These are phyloP conservation scores for Metschnikowia henanensis DNA, from an alignment of 805 yeast species.

Conservation along the genomic window DNA sequence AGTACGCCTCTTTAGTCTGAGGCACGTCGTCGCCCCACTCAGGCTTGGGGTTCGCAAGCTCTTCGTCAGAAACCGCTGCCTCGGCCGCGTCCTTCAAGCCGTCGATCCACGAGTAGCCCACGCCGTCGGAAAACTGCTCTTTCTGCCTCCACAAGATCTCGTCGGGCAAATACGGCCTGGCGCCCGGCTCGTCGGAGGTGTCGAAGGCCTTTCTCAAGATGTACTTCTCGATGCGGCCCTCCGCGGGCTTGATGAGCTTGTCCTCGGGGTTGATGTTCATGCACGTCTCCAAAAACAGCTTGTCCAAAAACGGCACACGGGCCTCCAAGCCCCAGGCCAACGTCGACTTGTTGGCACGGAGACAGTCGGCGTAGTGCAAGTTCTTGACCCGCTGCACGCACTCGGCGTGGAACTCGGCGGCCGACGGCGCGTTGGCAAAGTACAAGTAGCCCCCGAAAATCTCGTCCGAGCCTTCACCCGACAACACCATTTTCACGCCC, in stretches of 20 bases:
- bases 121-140: constrained; percentile 99
- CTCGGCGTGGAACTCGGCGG: constrained; percentile 92
- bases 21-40: constrained; percentile 97
- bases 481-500: constrained; percentile 98
- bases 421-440: constrained; percentile 94
- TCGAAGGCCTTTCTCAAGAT: constrained; percentile 97
- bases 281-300: constrained; percentile 83
- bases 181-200: constrained; percentile 76
- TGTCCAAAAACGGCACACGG: constrained; percentile 98
- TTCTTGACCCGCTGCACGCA: constrained; percentile 95
- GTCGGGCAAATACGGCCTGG: constrained; percentile 86
- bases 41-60: constrained; percentile 85
- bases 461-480: constrained; percentile 99
- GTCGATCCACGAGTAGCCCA: constrained; percentile 99
- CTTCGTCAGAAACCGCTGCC: constrained; percentile 81
- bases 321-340: constrained; percentile 99
- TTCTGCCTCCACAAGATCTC: constrained; percentile 99
- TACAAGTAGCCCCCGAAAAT: constrained; percentile 98
- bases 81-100: constrained; percentile 96
- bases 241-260: constrained; percentile 72
- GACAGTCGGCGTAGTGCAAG: constrained; percentile 95
- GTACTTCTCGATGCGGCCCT: constrained; percentile 91
- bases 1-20: constrained; percentile 97
- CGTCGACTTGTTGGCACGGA: constrained; percentile 98
- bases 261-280: constrained; percentile 95